These are phyloP conservation scores for Sordariomycetes sp. DNA, from an alignment of 2,329 filamentous ascomycete species.

Conservation along the genomic window DNA sequence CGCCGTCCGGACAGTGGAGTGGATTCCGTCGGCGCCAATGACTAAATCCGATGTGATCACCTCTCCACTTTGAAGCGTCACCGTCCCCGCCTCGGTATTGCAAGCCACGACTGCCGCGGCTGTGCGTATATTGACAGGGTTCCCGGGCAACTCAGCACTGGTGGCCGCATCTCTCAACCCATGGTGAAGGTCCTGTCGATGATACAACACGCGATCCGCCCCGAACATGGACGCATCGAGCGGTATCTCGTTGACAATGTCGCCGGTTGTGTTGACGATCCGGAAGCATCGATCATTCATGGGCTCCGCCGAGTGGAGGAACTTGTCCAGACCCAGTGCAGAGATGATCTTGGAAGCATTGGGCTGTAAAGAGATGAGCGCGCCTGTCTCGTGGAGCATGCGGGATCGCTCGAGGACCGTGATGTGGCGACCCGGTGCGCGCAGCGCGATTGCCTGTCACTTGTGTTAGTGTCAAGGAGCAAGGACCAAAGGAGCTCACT, in stretches of 20 bases:
- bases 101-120: conserved; percentile 18
- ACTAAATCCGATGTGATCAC: conserved; percentile 31
- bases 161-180: conserved; percentile 15
- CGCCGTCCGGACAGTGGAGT: conserved; percentile 26
- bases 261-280: conserved; percentile 12
- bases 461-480: background rate
- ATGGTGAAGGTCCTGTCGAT: conserved; percentile 24
- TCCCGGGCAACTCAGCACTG: conserved; percentile 9
- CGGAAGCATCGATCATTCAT: conserved; percentile 21
- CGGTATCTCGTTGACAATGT: conserved; percentile 15
- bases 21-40: conserved; percentile 39
- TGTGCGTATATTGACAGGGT: conserved; percentile 13
- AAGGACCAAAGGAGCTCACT: background rate
- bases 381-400: conserved; percentile 21
- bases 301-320: conserved; percentile 15
- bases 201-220: conserved; percentile 24
- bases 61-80: conserved; percentile 19
- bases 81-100: conserved; percentile 21
- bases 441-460: conserved; percentile 20
- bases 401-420: conserved; percentile 12
- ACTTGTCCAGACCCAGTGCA: conserved; percentile 14
- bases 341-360: conserved; percentile 22
- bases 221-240: conserved; percentile 18
- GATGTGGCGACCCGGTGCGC: conserved; percentile 12
- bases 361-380: conserved; percentile 25